Base-by-base conservation (phyloP, 441 rosid genomes). In the California macrophylla region DNA sequence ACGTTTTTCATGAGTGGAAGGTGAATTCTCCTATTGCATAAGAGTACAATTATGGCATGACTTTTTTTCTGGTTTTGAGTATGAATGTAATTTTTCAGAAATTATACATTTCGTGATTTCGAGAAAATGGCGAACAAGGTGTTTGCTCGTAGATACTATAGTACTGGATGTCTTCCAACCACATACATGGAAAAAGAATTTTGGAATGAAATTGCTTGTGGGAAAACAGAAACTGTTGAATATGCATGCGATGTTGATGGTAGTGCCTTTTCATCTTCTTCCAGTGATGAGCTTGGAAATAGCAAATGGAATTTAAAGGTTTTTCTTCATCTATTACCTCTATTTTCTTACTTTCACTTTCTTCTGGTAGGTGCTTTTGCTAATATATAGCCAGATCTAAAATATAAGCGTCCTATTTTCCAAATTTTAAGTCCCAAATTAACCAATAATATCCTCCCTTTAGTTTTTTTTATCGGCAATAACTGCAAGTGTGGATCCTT, bases 231-330 rank as follows among this genome's bases (percentile, higher is more conserved):
- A 82, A 77, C 89, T 66, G 98, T 96, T 83, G 98, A 96, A 82
- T 96, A 96, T 86, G 99, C 98, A 66, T 96, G 99, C 68, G 97
- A 96, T 82, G 98, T 96, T 83, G 99, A 96, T 77, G 99, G 99
- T 71, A 93, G 91, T 78, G 99, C 99, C 77, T 96, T 93, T 79
- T 93, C 98, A 77, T 93, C 96, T 69, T 88, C 88, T 75, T 82
- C 86, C 74, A 72, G 73, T 73, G 98, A 93, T 77, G 91, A 86
- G 0, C 93, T 96, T 74, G 99, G 99, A 82, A 85, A 77, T 86
- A 91, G 99, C 91, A 88, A 93, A 76, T 93, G 96, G 94, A 96
- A 93, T 84, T 91, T 96, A 81, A 93, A 93, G 94, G 99, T 96
- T 78, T 76, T 75, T 52, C 69, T 81, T 70, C 81, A 66, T 66